Conservation (phyloP, 176 grass and related monocot species). For the Zoysia japonica region DNA sequence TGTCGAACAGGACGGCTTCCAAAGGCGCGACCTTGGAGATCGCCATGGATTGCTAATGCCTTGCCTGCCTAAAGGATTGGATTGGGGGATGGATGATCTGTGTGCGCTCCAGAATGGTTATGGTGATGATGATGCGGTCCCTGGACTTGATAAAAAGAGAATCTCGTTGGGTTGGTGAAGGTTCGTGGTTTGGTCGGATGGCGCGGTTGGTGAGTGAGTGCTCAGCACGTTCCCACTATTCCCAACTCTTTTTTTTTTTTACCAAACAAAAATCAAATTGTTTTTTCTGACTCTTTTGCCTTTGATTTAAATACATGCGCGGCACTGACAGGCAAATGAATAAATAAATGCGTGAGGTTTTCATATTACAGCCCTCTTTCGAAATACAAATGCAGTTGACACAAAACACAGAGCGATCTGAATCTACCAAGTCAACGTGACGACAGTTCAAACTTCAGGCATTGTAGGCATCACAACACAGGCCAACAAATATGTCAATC, state of each 20-base stretch:
- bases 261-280: background rate
- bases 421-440: background rate
- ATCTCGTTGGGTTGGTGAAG: slow-evolving; percentile 20
- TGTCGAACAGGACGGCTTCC: slow-evolving; percentile 79
- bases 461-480: background rate
- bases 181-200: slow-evolving; percentile 1
- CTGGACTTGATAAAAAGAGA: background rate
- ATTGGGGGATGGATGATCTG: background rate
- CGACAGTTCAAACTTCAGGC: background rate
- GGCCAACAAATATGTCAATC: background rate
- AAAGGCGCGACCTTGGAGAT: slow-evolving; percentile 50
- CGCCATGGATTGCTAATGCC: slow-evolving; percentile 29
- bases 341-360: background rate
- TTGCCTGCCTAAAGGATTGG: background rate
- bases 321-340: background rate
- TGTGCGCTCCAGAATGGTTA: background rate
- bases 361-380: background rate
- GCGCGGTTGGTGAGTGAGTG: slow-evolving; percentile 9
- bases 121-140: background rate
- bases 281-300: background rate
- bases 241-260: background rate
- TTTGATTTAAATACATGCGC: background rate
- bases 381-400: background rate
- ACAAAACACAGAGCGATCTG: background rate
- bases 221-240: background rate